phyloP scores from a whole-genome alignment of 176 grass and related monocot genomes.

The Thinopyrum elongatum region DNA sequence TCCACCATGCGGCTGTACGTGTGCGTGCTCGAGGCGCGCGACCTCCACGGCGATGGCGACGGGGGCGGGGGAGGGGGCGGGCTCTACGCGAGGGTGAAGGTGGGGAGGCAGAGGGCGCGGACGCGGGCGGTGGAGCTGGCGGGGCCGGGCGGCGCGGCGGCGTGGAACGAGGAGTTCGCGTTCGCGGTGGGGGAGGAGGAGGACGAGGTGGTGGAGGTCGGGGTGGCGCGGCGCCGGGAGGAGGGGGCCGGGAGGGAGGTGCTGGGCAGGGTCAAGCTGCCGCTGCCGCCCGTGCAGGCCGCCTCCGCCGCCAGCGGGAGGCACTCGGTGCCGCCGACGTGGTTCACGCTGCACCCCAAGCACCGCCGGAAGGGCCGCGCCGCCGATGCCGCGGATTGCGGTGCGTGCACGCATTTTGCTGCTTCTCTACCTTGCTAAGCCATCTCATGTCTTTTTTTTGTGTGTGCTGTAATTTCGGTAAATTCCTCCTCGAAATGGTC shows the following conservation, averaged over 20 bases:
- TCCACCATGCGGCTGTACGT: slow-evolving; percentile 60
- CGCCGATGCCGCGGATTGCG: slow-evolving; percentile 32
- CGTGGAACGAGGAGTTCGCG: slow-evolving; percentile 86
- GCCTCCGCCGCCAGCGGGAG: not conserved
- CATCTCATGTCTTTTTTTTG: not conserved
- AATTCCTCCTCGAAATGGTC: slow-evolving; percentile 13
- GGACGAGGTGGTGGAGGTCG: slow-evolving; percentile 34
- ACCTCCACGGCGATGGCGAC: slow-evolving; percentile 13
- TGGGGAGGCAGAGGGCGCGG: slow-evolving; percentile 50
- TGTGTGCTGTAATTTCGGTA: not conserved
- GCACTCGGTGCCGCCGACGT: slow-evolving; percentile 58
- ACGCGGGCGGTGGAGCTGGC: slow-evolving; percentile 47
- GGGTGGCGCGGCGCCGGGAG: slow-evolving; percentile 43
- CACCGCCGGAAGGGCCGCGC: slow-evolving; percentile 16
- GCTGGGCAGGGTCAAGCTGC: slow-evolving; percentile 50
- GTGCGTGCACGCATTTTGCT: slow-evolving; percentile 38
- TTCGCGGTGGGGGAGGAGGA: slow-evolving; percentile 35
- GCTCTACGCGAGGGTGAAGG: slow-evolving; percentile 66
- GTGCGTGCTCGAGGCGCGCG: slow-evolving; percentile 60
- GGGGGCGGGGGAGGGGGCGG: not conserved
- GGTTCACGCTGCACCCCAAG: slow-evolving; percentile 67
- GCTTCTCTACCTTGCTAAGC: not conserved
- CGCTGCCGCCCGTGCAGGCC: slow-evolving; percentile 18
- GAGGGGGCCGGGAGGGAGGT: slow-evolving; percentile 39
- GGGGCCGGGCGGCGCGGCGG: slow-evolving; percentile 10